phyloP scores from a whole-genome alignment of 306 rosid species.

The Lagenaria siceraria region DNA sequence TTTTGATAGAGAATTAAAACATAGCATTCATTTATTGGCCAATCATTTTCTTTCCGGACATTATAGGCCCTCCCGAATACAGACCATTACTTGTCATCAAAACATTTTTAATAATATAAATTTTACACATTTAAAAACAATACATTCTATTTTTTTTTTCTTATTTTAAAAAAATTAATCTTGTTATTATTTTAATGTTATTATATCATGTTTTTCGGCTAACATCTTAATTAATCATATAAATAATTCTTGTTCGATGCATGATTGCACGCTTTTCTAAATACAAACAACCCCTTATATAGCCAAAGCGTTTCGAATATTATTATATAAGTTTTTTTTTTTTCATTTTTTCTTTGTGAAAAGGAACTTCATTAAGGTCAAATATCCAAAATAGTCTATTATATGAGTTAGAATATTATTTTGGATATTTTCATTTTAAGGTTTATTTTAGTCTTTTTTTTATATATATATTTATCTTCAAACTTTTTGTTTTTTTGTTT shows the following conservation, averaged over 20 bases:
- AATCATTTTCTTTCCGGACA: background rate
- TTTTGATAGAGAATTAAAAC: background rate
- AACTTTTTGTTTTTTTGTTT: too few relatives aligned
- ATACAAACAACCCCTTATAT: background rate
- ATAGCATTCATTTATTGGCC: background rate
- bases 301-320: too few relatives aligned
- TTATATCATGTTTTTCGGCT: background rate
- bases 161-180: background rate
- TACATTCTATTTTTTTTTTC: background rate
- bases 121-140: background rate
- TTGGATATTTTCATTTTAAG: too few relatives aligned
- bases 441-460: too few relatives aligned
- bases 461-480: too few relatives aligned
- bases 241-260: background rate
- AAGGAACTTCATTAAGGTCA: too few relatives aligned
- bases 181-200: background rate
- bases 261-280: background rate
- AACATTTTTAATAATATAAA: too few relatives aligned
- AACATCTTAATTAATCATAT: background rate
- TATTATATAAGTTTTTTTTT: too few relatives aligned
- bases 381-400: too few relatives aligned
- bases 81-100: background rate
- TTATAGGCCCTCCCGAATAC: background rate
- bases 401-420: too few relatives aligned
- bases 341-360: too few relatives aligned